Evolutionary conservation across 2,329 filamentous ascomycete genomes (phyloP).

Genomic region (Calonectria montana): DNA sequence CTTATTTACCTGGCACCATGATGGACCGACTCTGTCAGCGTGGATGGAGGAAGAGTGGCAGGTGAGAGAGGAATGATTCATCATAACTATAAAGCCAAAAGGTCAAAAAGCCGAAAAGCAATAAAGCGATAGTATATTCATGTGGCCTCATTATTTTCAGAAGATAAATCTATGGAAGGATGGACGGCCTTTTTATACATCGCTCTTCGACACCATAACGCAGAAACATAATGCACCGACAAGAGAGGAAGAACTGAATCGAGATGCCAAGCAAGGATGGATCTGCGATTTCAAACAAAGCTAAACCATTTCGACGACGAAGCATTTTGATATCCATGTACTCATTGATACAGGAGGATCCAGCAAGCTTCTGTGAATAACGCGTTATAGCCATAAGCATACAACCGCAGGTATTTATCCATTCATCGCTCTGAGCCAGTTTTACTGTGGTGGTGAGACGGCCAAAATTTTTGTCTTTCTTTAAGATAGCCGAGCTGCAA

Average conservation of each 20-base stretch:
- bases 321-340: background rate
- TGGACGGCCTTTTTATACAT: conserved; percentile 25
- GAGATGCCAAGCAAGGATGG: background rate
- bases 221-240: conserved; percentile 35
- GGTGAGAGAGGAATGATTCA: background rate
- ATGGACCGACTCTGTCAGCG: background rate
- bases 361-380: background rate
- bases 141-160: background rate
- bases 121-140: background rate
- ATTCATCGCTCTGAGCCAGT: background rate
- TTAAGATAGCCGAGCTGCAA: background rate
- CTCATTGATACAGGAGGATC: background rate
- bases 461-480: background rate
- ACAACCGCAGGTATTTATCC: no score
- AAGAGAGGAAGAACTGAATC: background rate
- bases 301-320: background rate
- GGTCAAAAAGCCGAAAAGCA: background rate
- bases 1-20: background rate
- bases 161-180: background rate
- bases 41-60: no score
- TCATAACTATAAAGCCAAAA: background rate
- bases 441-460: background rate
- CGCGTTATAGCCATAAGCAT: background rate
- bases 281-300: background rate
- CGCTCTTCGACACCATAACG: conserved; percentile 29